phyloP scores from a whole-genome alignment of 768 basidiomycete species.

The Zangia roseola region DNA sequence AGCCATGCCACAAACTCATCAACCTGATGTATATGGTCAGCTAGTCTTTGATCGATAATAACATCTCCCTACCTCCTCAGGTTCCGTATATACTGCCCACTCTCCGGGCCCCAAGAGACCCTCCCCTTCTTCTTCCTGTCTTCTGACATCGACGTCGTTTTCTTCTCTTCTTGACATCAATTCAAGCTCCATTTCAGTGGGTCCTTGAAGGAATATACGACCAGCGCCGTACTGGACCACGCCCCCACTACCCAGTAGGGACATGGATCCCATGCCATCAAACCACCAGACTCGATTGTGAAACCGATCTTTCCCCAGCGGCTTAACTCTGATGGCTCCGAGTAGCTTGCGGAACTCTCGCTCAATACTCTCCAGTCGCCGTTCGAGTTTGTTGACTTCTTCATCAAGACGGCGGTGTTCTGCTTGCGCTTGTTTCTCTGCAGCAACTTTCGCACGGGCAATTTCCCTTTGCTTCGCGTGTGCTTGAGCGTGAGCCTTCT shows the following conservation, averaged over 20 bases:
- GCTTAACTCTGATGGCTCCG: constrained; percentile 82
- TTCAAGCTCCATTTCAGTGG: constrained; percentile 77
- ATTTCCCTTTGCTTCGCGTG: constrained; percentile 81
- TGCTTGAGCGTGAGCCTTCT: constrained; percentile 51
- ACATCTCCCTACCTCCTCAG: constrained; percentile 69
- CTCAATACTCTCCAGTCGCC: constrained; percentile 82
- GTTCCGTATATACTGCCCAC: constrained; percentile 88
- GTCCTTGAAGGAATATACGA: constrained; percentile 89
- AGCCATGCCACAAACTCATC: constrained; percentile 86
- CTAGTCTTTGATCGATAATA: background rate
- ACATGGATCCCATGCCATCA: constrained; percentile 89
- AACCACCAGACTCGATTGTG: constrained; percentile 99
- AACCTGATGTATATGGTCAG: constrained; percentile 47
- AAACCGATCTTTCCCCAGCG: constrained; percentile 90
- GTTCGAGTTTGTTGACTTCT: constrained; percentile 80
- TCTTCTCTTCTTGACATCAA: constrained; percentile 60
- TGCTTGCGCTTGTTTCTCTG: constrained; percentile 75
- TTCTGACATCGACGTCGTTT: constrained; percentile 51
- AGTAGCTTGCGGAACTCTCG: constrained; percentile 91
- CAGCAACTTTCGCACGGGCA: constrained; percentile 73
- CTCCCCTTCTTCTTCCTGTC: constrained; percentile 80
- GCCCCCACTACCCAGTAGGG: constrained; percentile 75
- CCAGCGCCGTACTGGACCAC: constrained; percentile 85
- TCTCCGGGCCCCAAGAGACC: constrained; percentile 71
- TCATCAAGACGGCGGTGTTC: constrained; percentile 86